Base-by-base conservation (phyloP, 1,284 basidiomycete species). In the Schizophyllum amplum region DNA sequence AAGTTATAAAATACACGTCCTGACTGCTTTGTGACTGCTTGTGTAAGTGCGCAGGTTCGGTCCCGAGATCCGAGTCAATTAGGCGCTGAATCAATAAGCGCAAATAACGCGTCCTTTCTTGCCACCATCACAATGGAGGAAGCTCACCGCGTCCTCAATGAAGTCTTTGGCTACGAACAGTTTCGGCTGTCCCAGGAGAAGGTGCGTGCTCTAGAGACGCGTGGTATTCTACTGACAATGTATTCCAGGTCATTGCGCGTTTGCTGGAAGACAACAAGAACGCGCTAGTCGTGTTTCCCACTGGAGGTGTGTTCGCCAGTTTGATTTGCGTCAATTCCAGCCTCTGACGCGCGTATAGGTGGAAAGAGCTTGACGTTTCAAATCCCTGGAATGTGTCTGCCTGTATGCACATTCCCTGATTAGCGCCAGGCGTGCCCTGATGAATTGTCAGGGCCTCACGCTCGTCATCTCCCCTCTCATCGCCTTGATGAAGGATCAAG, bases 401-500 rank as follows among this genome's bases (percentile, higher is more conserved):
- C 68, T 47, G 71, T 71, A 54, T 47, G 71, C 71, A 54, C 5
- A 17, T 58, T 21, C 13, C 47, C 24, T 21, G 20, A 25, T 27
- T 53, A 33, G 5, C 64, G 61, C 0, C 80, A 78, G 15, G 64
- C 65, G 51, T 77, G 76, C 27, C 27, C 27, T 33, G 13, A 33
- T 13, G 13, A 33, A 33, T 33, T 13, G 27, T 1, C 64, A 72
- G 61, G 82, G 82, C 2, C 72, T 89, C 20, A 87, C 87, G 0
- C 75, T 90, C 50, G 86, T 90, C 55, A 76, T 90, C 17, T 87
- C 84, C 4, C 85, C 85, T 0, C 71, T 87, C 6, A 73, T 86
- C 13, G 64, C 66, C 4, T 56, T 69, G 1, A 69, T 69, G 67
- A 69, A 66, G 55, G 84, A 87, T 62, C 85, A 87, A 67, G 80